phyloP scores from a whole-genome alignment of 2,329 filamentous ascomycete genomes.

The Apiospora sp. region DNA sequence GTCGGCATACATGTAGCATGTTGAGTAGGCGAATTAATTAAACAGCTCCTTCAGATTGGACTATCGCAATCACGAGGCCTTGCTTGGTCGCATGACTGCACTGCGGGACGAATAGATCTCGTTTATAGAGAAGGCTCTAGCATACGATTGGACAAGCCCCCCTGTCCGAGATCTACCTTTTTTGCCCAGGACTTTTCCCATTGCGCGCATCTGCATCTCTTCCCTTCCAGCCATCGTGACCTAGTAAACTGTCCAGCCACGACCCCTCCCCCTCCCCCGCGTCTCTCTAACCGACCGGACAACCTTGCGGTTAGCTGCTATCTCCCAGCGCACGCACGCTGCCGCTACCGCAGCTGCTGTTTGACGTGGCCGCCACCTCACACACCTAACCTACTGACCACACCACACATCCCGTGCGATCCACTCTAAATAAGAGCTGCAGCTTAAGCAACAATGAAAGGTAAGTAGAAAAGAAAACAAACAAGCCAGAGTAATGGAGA shows the following conservation, averaged over 20 bases:
- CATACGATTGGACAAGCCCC: conserved; percentile 2
- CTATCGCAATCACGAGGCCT: neutral
- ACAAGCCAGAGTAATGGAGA: neutral
- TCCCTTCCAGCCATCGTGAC: neutral
- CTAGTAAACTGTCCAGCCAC: neutral
- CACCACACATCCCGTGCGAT: neutral
- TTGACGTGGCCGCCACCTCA: conserved; percentile 1
- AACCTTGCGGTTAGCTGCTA: neutral
- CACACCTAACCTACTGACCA: neutral
- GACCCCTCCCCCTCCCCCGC: neutral
- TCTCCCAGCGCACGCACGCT: neutral
- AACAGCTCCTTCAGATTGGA: neutral
- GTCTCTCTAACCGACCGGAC: neutral
- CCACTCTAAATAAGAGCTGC: neutral
- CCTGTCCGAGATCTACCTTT: conserved; percentile 2
- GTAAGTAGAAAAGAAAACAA: conserved; percentile 27
- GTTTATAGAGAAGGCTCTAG: neutral
- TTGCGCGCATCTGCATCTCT: conserved; percentile 18
- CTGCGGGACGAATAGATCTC: conserved; percentile 12
- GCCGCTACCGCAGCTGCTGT: neutral
- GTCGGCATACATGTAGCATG: neutral
- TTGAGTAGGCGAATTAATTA: neutral
- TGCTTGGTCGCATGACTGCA: neutral
- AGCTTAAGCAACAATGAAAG: conserved; percentile 33
- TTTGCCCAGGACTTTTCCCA: conserved; percentile 1